Conservation (phyloP, 140 eudicot species). For the Bidens hawaiensis region DNA sequence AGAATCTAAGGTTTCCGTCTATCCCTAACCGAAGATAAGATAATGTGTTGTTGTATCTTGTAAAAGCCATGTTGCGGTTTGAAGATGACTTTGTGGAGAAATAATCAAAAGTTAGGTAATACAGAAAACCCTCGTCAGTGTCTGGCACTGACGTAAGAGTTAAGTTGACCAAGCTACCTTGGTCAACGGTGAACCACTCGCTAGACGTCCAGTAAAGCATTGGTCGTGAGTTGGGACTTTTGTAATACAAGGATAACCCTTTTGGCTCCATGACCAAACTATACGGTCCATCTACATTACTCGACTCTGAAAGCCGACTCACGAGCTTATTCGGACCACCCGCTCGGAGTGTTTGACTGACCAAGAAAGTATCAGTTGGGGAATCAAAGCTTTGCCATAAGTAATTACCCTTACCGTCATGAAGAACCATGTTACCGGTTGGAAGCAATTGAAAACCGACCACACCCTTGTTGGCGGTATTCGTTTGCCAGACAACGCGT, state of each 20-base stretch:
- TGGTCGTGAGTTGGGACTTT: constrained; percentile 32
- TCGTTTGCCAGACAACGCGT: constrained; percentile 45
- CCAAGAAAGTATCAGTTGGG: constrained; percentile 51
- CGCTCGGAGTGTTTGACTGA: constrained; percentile 39
- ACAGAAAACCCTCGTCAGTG: constrained; percentile 24
- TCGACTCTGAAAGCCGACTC: constrained; percentile 35
- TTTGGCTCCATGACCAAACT: constrained; percentile 47
- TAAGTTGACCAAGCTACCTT: constrained; percentile 19
- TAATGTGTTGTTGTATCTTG: constrained; percentile 38
- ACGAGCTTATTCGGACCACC: constrained; percentile 36
- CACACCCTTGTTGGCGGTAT: constrained; percentile 50
- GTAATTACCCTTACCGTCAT: constrained; percentile 39
- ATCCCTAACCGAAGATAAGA: constrained; percentile 39
- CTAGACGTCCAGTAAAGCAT: constrained; percentile 20
- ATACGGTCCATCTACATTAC: constrained; percentile 42
- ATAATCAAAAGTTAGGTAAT: constrained; percentile 8
- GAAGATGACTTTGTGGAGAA: background rate
- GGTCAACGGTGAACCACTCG: constrained; percentile 15
- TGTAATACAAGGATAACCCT: constrained; percentile 37
- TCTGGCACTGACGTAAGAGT: constrained; percentile 21
- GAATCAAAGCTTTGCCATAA: constrained; percentile 67
- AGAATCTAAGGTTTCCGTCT: constrained; percentile 46
- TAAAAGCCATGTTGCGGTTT: constrained; percentile 15
- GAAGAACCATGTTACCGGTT: constrained; percentile 63
- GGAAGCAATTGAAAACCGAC: constrained; percentile 48